Percentiles rank a stretch among this genome's conserved stretches.
Evolutionary conservation across 2,329 filamentous ascomycete genomes (phyloP).

Genomic region (Fusarium fracticaudum): DNA sequence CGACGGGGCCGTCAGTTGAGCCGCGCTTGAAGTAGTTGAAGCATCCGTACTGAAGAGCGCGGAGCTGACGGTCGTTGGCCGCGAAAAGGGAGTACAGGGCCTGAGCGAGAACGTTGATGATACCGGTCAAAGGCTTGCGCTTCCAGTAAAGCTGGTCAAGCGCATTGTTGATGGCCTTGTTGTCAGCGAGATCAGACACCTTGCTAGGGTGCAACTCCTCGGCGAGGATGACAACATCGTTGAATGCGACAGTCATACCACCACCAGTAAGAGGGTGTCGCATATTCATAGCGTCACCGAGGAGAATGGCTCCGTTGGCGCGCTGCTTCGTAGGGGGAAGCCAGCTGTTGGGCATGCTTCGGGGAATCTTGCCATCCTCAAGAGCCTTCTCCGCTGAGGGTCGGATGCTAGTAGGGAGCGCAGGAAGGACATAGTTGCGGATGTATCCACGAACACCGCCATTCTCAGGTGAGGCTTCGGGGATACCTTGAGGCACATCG

Average conservation of each 20-base stretch:
- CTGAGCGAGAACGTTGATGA: conserved; percentile 98
- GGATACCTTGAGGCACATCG: conserved; percentile 82
- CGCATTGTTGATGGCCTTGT: conserved; percentile 70
- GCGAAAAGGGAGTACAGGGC: conserved; percentile 93
- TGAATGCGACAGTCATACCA: conserved; percentile 97
- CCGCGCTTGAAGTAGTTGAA: conserved; percentile 89
- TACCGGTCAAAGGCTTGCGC: conserved; percentile 81
- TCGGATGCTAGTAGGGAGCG: conserved; percentile 75
- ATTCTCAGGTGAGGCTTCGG: conserved; percentile 75
- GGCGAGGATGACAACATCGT: conserved; percentile 84
- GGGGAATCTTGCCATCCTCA: conserved; percentile 78
- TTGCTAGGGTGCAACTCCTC: conserved; percentile 75
- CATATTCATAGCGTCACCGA: conserved; percentile 99
- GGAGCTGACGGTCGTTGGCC: conserved; percentile 80
- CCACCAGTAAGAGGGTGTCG: conserved; percentile 97
- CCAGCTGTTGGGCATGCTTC: conserved; percentile 95
- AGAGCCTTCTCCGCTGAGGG: conserved; percentile 81
- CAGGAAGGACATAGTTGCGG: conserved; percentile 79
- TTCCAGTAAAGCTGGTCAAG: conserved; percentile 86
- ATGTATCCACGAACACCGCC: conserved; percentile 91
- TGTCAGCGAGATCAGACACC: conserved; percentile 76
- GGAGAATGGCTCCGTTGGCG: conserved; percentile 73
- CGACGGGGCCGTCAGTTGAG: conserved; percentile 80
- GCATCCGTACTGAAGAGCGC: conserved; percentile 86
- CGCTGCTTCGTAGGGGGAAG: conserved; percentile 76